A percentile compares a stretch with the other conserved stretches of the same genome.
Conservation (phyloP, 2,329 filamentous ascomycete genomes). For the Aspergillus jensenii region DNA sequence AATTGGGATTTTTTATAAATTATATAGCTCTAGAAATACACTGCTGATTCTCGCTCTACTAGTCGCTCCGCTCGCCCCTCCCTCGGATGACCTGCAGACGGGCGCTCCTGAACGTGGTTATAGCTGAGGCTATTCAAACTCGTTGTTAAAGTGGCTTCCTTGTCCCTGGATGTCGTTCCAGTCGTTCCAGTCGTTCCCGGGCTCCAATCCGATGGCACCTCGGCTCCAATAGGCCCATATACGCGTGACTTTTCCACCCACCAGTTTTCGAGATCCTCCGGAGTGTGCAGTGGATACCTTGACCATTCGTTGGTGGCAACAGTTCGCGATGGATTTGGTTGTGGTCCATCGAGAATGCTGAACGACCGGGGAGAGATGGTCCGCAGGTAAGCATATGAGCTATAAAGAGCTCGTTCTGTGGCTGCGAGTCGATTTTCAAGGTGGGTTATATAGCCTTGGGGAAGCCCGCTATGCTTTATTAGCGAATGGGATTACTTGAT, state of each 20-base stretch:
- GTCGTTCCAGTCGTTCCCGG: not conserved
- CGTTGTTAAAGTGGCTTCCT: not conserved
- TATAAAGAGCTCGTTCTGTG: constrained; percentile 28
- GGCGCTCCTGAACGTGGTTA: not conserved
- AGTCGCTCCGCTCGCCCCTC: constrained; percentile 7
- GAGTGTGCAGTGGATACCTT: constrained; percentile 1
- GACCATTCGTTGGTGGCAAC: constrained; percentile 8
- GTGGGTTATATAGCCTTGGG: constrained; percentile 40
- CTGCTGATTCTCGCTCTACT: constrained; percentile 5
- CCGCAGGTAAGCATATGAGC: constrained; percentile 6
- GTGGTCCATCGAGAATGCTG: not conserved
- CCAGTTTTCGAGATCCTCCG: constrained; percentile 8
- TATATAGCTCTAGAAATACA: constrained; percentile 7
- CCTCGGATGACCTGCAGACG: not conserved
- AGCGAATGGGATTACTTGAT: not conserved
- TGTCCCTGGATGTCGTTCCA: not conserved
- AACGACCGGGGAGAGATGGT: constrained; percentile 1
- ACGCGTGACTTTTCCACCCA: constrained; percentile 6
- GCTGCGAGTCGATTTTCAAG: constrained; percentile 39
- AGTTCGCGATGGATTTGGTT: constrained; percentile 1
- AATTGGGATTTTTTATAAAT: not conserved
- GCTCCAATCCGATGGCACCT: constrained; percentile 1
- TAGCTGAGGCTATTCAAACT: not conserved
- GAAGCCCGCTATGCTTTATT: constrained; percentile 14
- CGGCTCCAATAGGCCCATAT: constrained; percentile 1